phyloP scores from a whole-genome alignment of 2,329 filamentous ascomycete species.

The Fusarium buxicola region DNA sequence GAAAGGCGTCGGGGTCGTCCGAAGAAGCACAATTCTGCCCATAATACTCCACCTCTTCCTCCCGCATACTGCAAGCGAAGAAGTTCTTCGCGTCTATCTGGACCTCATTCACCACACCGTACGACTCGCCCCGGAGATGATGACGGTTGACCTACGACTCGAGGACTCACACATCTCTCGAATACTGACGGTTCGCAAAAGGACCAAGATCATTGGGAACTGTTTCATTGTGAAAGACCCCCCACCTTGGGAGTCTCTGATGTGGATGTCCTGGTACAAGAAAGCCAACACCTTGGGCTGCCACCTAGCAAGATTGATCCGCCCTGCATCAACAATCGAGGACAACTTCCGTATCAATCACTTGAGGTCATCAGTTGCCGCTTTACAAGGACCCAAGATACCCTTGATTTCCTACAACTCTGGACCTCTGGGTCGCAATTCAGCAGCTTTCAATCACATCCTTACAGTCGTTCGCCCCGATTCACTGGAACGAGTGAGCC shows the following conservation, averaged over 20 bases:
- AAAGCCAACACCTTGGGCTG: slow-evolving; percentile 69
- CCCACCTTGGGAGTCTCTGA: slow-evolving; percentile 66
- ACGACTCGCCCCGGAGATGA: slow-evolving; percentile 71
- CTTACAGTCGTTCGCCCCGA: slow-evolving; percentile 69
- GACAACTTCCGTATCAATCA: slow-evolving; percentile 72
- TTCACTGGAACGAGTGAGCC: slow-evolving; percentile 36
- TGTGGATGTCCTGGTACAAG: slow-evolving; percentile 68
- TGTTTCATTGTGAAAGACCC: slow-evolving; percentile 56
- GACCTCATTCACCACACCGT: slow-evolving; percentile 70
- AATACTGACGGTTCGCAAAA: slow-evolving; percentile 63
- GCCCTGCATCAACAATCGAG: slow-evolving; percentile 65
- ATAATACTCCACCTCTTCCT: slow-evolving; percentile 65
- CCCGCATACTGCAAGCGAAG: slow-evolving; percentile 41
- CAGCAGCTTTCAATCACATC: slow-evolving; percentile 73
- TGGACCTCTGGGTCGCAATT: slow-evolving; percentile 70
- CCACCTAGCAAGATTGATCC: slow-evolving; percentile 70
- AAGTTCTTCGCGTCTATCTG: slow-evolving; percentile 57
- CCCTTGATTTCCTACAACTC: slow-evolving; percentile 75
- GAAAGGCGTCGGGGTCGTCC: slow-evolving; percentile 67
- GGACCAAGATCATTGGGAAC: slow-evolving; percentile 71
- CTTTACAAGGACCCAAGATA: slow-evolving; percentile 55
- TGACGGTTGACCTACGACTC: slow-evolving; percentile 70
- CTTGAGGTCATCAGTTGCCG: slow-evolving; percentile 63
- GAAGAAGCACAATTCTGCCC: slow-evolving; percentile 71
- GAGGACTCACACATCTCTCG: slow-evolving; percentile 62